Evolutionary conservation across 805 yeast genomes (phyloP), one percentile per base, ranked within the genome.

Genomic region (Metschnikowia borealis): DNA sequence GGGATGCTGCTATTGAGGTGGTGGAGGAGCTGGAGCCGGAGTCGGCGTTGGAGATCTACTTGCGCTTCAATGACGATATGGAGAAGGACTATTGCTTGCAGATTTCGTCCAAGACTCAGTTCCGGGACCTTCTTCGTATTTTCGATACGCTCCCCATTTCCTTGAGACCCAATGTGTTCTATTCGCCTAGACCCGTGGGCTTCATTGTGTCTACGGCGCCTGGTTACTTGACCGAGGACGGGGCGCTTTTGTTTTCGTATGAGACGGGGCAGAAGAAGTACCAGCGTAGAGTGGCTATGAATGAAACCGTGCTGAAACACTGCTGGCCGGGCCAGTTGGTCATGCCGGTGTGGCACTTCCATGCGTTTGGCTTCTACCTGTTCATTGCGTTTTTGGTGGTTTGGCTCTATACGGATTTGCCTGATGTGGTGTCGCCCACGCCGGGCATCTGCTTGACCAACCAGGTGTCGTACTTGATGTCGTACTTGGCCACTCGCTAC

Each of bases 371-470:
- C 29, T 76, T 67, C 55, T 70, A 75, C 56, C 57, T 74, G 33
- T 63, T 77, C 48, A 45, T 72, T 15, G 46, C 75, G 1, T 50
- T 71, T 3, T 69, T 88, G 59, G 46, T 78, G 8, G 68, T 70
- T 15, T 94, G 99, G 98, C 78, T 94, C 52, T 94, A 91, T 67
- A 84, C 96, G 1, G 98, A 94, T 70, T 77, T 94, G 65, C 99
- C 99, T 1, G 96, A 89, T 62, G 79, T 75, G 59, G 73, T 89
- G 48, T 81, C 91, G 34, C 97, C 97, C 44, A 92, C 98, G 3
- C 98, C 98, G 0, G 97, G 97, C 21, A 78, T 83, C 50, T 86
- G 91, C 56, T 69, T 89, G 50, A 85, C 95, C 10, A 85, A 83
- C 60, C 80, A 82, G 57, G 50, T 82, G 26, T 69, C 69, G 21